A percentile compares a stretch with the other conserved stretches of the same genome.
These are phyloP conservation scores for Kodamaea neixiangensis DNA, from an alignment of 805 yeast species.

Conservation along the genomic window DNA sequence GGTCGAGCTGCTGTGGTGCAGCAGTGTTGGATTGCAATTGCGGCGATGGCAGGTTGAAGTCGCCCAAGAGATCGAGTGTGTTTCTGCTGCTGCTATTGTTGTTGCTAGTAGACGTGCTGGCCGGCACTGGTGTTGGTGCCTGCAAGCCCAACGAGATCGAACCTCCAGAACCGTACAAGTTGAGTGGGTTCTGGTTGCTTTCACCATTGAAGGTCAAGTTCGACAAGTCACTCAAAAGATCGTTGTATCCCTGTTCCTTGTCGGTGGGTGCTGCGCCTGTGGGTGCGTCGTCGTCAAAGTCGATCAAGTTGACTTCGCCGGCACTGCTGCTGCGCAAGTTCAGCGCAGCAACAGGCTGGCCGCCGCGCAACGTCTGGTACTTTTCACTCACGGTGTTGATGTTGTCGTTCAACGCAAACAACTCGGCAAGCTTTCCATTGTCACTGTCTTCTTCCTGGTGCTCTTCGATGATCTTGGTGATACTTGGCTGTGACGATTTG, in stretches of 20 bases:
- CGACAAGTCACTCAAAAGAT: conserved; percentile 71
- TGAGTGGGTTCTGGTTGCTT: conserved; percentile 29
- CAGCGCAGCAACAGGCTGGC: conserved; percentile 57
- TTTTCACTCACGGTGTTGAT: conserved; percentile 70
- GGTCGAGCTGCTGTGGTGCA: conserved; percentile 31
- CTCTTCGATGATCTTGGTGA: conserved; percentile 80
- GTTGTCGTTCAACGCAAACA: conserved; percentile 71
- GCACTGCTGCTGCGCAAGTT: conserved; percentile 21
- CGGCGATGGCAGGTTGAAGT: conserved; percentile 45
- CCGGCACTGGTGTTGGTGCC: conserved; percentile 16
- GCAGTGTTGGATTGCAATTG: conserved; percentile 32
- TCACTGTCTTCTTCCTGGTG: conserved; percentile 62
- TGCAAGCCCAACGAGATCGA: conserved; percentile 38
- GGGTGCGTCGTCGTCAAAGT: conserved; percentile 46
- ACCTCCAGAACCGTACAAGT: conserved; percentile 56
- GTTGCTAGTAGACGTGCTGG: no score
- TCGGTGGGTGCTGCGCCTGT: conserved; percentile 31
- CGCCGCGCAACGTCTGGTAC: conserved; percentile 63
- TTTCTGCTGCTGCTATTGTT: conserved; percentile 5
- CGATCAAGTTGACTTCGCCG: conserved; percentile 41
- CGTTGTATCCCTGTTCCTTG: conserved; percentile 52
- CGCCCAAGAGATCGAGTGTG: conserved; percentile 15
- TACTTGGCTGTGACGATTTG: conserved; percentile 82
- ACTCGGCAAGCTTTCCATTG: conserved; percentile 55
- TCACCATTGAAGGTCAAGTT: conserved; percentile 51